phyloP scores from a whole-genome alignment of 306 rosid species.

The Vigna angularis region DNA sequence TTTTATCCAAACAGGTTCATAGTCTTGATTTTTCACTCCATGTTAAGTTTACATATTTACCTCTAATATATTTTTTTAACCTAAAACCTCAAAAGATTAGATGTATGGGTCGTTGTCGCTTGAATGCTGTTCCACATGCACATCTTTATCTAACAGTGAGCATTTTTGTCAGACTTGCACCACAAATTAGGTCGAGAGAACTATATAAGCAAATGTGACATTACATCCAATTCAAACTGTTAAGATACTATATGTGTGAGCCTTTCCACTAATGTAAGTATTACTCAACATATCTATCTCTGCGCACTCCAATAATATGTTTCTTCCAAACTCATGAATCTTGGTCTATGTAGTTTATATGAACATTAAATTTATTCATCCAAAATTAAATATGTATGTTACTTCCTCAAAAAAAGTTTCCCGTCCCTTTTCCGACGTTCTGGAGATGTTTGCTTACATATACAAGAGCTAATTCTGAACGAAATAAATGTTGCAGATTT shows the following conservation, averaged over 20 bases:
- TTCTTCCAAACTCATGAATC: slow-evolving; percentile 1
- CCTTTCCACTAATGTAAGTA: background rate
- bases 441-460: slow-evolving; percentile 4
- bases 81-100: background rate
- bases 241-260: background rate
- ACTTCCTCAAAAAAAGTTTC: background rate
- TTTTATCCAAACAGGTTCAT: background rate
- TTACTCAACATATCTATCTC: background rate
- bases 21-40: background rate
- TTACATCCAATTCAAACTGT: background rate
- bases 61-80: background rate
- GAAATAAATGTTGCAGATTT: background rate
- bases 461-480: slow-evolving; percentile 4
- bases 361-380: background rate
- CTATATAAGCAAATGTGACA: background rate
- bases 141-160: background rate
- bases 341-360: background rate
- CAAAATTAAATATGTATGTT: slow-evolving; percentile 5
- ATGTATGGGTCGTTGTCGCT: background rate
- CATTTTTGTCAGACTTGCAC: background rate
- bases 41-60: slow-evolving; percentile 11
- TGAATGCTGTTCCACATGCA: background rate
- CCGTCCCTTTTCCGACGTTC: background rate
- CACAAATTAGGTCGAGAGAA: background rate
- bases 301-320: background rate